Percentiles rank a stretch among this genome's conserved stretches.
Evolutionary conservation across 2,329 filamentous ascomycete genomes (phyloP).

Genomic region (Anisogramma anomala): DNA sequence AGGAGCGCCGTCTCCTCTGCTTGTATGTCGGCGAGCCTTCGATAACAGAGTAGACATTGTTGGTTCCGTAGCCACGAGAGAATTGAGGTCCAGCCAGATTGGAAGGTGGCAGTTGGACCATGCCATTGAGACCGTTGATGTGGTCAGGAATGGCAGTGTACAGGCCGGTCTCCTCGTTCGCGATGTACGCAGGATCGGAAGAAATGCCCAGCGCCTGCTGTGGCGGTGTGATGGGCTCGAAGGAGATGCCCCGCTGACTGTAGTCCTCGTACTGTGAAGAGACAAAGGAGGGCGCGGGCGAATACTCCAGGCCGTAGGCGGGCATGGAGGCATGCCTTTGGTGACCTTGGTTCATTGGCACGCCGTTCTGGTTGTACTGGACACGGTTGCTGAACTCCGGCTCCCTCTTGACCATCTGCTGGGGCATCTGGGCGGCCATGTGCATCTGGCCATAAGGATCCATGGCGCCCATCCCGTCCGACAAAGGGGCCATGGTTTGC

Average conservation of each 20-base stretch:
- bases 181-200: constrained; percentile 89
- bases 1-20: constrained; percentile 86
- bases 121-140: constrained; percentile 64
- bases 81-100: constrained; percentile 74
- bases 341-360: constrained; percentile 71
- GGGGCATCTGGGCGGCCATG: constrained; percentile 58
- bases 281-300: constrained; percentile 91
- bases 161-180: constrained; percentile 91
- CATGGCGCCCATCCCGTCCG: constrained; percentile 61
- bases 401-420: constrained; percentile 77
- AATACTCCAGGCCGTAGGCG: constrained; percentile 88
- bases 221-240: constrained; percentile 91
- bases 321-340: constrained; percentile 98
- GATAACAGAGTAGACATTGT: constrained; percentile 88
- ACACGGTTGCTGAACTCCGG: constrained; percentile 65
- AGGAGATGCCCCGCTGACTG: constrained; percentile 89
- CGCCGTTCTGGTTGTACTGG: constrained; percentile 86
- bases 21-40: constrained; percentile 98
- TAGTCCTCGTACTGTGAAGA: constrained; percentile 99
- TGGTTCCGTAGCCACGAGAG: constrained; percentile 56
- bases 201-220: constrained; percentile 75
- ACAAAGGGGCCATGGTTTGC: constrained; percentile 43
- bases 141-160: constrained; percentile 93
- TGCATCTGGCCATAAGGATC: constrained; percentile 56
- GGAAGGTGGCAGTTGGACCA: constrained; percentile 83